Conservation (phyloP, 1,284 basidiomycete species). For the Sporisorium sorghi region DNA sequence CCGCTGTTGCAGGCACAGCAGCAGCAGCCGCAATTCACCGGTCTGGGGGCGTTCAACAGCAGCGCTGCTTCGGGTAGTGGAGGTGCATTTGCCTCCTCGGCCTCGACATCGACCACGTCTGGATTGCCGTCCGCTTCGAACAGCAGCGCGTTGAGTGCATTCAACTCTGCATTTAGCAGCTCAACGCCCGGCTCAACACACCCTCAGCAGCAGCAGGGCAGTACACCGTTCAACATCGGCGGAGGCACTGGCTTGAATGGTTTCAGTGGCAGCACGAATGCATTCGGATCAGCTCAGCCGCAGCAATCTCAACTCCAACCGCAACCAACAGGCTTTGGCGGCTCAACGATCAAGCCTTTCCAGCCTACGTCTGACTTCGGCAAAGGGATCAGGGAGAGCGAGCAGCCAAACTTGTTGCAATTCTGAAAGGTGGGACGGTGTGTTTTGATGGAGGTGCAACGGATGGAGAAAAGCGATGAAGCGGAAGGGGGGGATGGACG, state of each 20-base stretch:
- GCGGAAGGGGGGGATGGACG: no score
- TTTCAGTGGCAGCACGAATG: not conserved
- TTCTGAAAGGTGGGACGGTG: conserved; percentile 26
- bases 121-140: conserved; percentile 15
- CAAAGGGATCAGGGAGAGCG: conserved; percentile 23
- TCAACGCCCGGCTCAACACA: not conserved
- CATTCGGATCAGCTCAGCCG: conserved; percentile 7
- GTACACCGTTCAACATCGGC: not conserved
- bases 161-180: conserved; percentile 28
- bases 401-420: conserved; percentile 36
- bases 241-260: not conserved
- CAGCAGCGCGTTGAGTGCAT: conserved; percentile 21
- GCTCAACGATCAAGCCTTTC: conserved; percentile 62
- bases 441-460: no score
- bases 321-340: conserved; percentile 56
- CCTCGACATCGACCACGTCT: conserved; percentile 9
- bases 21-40: conserved; percentile 12
- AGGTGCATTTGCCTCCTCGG: no score
- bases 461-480: no score
- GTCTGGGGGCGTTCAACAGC: conserved; percentile 15
- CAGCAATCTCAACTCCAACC: conserved; percentile 31
- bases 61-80: conserved; percentile 1
- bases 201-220: conserved; percentile 18
- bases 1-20: conserved; percentile 19
- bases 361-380: conserved; percentile 64